These are phyloP conservation scores for Penicillium sp. DNA, from an alignment of 2,329 filamentous ascomycete genomes.

Conservation along the genomic window DNA sequence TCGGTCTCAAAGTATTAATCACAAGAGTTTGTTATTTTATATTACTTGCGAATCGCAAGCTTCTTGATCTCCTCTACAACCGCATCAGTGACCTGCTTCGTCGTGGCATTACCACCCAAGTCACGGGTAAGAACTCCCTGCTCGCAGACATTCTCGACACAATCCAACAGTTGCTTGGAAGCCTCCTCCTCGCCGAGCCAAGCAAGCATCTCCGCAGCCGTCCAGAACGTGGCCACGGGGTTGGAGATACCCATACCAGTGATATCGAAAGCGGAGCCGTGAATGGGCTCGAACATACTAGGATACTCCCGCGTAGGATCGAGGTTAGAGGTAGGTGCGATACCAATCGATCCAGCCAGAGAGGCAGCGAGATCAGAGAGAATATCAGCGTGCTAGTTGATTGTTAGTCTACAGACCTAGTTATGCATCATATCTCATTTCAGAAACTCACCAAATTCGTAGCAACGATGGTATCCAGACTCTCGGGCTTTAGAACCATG, in stretches of 20 bases:
- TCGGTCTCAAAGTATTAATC: not conserved
- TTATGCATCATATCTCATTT: not conserved
- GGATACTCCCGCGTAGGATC: slow-evolving; percentile 62
- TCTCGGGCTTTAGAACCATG: slow-evolving; percentile 61
- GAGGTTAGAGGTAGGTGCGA: slow-evolving; percentile 67
- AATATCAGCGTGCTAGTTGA: slow-evolving; percentile 57
- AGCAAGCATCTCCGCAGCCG: slow-evolving; percentile 64
- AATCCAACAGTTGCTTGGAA: slow-evolving; percentile 56
- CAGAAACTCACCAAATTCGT: slow-evolving; percentile 51
- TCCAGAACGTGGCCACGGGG: slow-evolving; percentile 67
- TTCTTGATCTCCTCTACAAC: slow-evolving; percentile 53
- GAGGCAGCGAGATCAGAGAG: slow-evolving; percentile 69
- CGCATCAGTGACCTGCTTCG: slow-evolving; percentile 59
- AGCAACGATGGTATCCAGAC: slow-evolving; percentile 62
- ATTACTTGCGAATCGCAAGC: slow-evolving; percentile 26
- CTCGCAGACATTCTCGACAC: slow-evolving; percentile 61
- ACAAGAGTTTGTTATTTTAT: not conserved
- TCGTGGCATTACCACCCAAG: slow-evolving; percentile 57
- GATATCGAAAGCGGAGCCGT: slow-evolving; percentile 64
- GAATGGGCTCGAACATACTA: slow-evolving; percentile 63
- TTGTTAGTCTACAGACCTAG: slow-evolving; percentile 19
- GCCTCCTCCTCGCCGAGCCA: slow-evolving; percentile 62
- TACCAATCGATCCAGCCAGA: slow-evolving; percentile 68
- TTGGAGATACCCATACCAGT: slow-evolving; percentile 61
- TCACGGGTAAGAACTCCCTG: slow-evolving; percentile 57